Base-by-base conservation (phyloP, 768 basidiomycete genomes). In the Tylopilus sp. region DNA sequence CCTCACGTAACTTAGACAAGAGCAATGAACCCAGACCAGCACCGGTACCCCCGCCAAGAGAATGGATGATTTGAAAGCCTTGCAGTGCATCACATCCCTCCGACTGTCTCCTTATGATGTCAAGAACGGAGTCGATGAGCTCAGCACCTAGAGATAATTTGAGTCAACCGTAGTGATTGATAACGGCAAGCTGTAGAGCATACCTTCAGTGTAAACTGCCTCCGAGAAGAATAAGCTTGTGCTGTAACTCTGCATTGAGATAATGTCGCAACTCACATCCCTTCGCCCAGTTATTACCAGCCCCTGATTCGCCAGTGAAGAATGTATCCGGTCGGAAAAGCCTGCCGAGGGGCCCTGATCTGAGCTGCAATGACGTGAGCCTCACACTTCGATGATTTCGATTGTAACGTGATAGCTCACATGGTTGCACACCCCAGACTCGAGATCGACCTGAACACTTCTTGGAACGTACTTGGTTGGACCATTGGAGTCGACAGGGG, bases 241-340 rank as follows among this genome's bases (percentile, higher is more conserved):
- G 44, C 18, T 23, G 33, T 20, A 47, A 56, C 51, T n/a, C 22
- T 47, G 39, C 38, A 50, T 18, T 30, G 50, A 22, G 22, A 42
- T n/a, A 38, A 33, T 38, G 74, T 9, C 12, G 9, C 46, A 47
- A 71, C 86, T 71, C 60, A 90, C 89, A 90, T 78, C 90, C 91
- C 73, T 97, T 95, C 15, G 92, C 93, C 89, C 91, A 97, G 57
- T 95, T 95, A 62, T 98, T 97, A 17, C 93, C 94, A 1, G 93
- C 85, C 44, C 82, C 79, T 51, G 73, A 72, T 40, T 78, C 69
- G 6, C 82, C 78, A 33, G 80, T 79, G 42, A 94, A 66, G 65
- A 79, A 95, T 2, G 91, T 95, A 64, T 94, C 92, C 2, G 95
- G 95, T 44, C 85, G 80, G 73, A 94, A 97, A 6, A 98, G 75